Conservation (phyloP, 1,284 basidiomycete species). For the Apiotrichum gamsii region DNA sequence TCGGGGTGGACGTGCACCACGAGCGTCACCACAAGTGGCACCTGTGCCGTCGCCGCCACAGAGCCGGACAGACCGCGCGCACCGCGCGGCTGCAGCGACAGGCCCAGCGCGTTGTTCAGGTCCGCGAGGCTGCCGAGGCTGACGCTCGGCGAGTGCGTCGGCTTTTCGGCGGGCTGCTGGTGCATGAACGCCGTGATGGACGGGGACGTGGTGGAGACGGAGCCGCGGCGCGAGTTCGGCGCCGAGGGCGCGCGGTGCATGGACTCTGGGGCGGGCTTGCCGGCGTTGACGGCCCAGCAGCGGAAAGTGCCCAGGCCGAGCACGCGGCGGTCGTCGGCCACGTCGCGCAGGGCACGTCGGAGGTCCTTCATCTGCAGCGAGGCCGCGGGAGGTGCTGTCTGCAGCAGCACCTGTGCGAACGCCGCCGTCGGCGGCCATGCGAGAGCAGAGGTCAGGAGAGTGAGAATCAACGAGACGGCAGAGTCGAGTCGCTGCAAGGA, state of each 20-base stretch:
- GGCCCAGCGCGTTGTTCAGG: not conserved
- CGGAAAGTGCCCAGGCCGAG: constrained; percentile 35
- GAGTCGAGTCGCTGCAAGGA: constrained; percentile 64
- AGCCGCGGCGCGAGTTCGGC: constrained; percentile 73
- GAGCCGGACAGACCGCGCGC: too few relatives aligned
- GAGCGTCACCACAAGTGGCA: constrained; percentile 65
- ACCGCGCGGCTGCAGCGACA: too few relatives aligned
- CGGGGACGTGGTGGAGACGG: constrained; percentile 52
- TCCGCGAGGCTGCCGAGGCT: not conserved
- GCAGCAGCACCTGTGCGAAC: constrained; percentile 73
- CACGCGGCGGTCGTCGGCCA: constrained; percentile 45
- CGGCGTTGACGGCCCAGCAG: constrained; percentile 37
- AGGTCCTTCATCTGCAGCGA: constrained; percentile 69
- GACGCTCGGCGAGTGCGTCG: too few relatives aligned
- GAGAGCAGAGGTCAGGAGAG: constrained; percentile 67
- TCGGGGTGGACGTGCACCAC: constrained; percentile 67
- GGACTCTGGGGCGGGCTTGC: constrained; percentile 13
- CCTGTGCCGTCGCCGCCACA: constrained; percentile 1
- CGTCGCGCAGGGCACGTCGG: constrained; percentile 69
- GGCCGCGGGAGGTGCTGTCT: constrained; percentile 66
- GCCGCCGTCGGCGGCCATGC: constrained; percentile 72
- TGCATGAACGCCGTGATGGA: constrained; percentile 7
- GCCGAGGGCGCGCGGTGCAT: constrained; percentile 49
- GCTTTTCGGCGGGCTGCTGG: not conserved
- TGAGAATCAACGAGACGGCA: constrained; percentile 63